phyloP scores from a whole-genome alignment of 495 filamentous ascomycete species.

The Polyplosphaeria fusca region DNA sequence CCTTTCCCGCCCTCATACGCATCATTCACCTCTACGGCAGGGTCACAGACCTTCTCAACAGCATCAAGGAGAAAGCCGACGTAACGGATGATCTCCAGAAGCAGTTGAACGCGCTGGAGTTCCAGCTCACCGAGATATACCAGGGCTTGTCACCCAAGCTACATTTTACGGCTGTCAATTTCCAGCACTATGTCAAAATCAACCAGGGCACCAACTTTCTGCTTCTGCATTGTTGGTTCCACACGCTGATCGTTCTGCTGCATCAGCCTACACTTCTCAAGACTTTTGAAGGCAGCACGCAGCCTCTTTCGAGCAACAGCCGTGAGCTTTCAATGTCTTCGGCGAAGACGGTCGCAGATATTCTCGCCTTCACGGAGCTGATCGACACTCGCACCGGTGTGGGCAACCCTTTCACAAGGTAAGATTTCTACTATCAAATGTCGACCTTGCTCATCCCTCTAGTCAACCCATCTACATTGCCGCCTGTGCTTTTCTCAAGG shows the following conservation, averaged over 20 bases:
- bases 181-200: constrained; percentile 60
- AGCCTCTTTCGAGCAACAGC: constrained; percentile 70
- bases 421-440: neutral
- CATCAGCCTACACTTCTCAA: constrained; percentile 78
- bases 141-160: constrained; percentile 67
- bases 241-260: constrained; percentile 77
- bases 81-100: constrained; percentile 68
- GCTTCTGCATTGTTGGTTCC: constrained; percentile 88
- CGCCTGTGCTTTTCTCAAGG: constrained; percentile 80
- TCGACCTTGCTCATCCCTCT: neutral
- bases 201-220: constrained; percentile 81
- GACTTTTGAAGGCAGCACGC: constrained; percentile 66
- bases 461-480: constrained; percentile 89
- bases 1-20: constrained; percentile 73
- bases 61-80: constrained; percentile 70
- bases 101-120: constrained; percentile 68
- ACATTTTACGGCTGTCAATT: constrained; percentile 72
- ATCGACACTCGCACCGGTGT: constrained; percentile 77
- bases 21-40: constrained; percentile 81
- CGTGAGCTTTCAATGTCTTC: constrained; percentile 81
- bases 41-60: constrained; percentile 78
- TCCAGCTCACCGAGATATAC: constrained; percentile 74
- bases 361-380: constrained; percentile 72
- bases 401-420: constrained; percentile 74
- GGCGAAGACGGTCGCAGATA: constrained; percentile 84